These are phyloP conservation scores for Arthonia radiata DNA, from an alignment of 495 filamentous ascomycete species.

Conservation along the genomic window DNA sequence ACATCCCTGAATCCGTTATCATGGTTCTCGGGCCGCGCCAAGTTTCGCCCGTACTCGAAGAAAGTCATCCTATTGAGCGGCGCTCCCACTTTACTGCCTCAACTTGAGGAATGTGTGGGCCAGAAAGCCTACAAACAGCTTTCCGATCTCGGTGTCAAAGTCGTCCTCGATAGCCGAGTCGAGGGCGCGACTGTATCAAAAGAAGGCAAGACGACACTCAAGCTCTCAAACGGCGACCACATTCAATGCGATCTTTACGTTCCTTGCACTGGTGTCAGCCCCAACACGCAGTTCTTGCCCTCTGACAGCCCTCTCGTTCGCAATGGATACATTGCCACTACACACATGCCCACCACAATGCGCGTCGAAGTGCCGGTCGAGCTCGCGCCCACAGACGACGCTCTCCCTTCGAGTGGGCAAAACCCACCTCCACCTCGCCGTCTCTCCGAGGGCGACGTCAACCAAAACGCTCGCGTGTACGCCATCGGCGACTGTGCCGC, in stretches of 20 bases:
- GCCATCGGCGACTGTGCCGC: constrained; percentile 11
- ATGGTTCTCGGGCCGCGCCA: not conserved
- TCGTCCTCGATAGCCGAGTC: constrained; percentile 13
- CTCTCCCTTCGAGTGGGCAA: not conserved
- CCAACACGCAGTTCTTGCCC: constrained; percentile 36
- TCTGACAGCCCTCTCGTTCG: constrained; percentile 9
- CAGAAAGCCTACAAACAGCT: constrained; percentile 7
- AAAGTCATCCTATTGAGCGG: constrained; percentile 8
- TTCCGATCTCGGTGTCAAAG: constrained; percentile 6
- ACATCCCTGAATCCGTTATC: not conserved
- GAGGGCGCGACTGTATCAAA: constrained; percentile 5
- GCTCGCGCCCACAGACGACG: too few relatives aligned
- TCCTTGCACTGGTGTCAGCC: constrained; percentile 30
- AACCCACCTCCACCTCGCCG: not conserved
- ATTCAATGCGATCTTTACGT: constrained; percentile 33
- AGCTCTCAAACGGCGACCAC: constrained; percentile 12
- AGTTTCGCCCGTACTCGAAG: not conserved
- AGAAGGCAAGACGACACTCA: constrained; percentile 8
- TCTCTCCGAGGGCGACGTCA: constrained; percentile 1
- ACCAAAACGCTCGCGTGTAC: constrained; percentile 6
- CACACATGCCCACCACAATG: constrained; percentile 4
- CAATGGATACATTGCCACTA: constrained; percentile 6
- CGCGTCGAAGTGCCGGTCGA: too few relatives aligned
- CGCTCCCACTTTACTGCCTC: constrained; percentile 5
- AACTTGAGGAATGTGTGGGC: constrained; percentile 11